Percentiles rank a stretch among this genome's conserved stretches.
These are phyloP conservation scores for Botrytis deweyae DNA, from an alignment of 2,329 filamentous ascomycete species.

Conservation along the genomic window DNA sequence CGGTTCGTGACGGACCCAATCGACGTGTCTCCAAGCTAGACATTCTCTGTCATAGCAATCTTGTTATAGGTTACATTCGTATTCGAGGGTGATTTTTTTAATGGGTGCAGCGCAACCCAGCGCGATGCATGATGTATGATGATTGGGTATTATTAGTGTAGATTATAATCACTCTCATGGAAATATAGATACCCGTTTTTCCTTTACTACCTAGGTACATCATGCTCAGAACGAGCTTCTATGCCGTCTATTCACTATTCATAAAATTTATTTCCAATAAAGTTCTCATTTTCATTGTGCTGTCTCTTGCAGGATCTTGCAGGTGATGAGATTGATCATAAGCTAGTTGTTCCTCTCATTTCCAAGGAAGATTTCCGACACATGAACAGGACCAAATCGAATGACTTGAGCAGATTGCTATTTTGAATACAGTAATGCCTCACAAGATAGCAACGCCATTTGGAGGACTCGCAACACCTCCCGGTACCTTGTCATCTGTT, in stretches of 20 bases:
- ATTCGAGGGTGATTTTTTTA: not conserved
- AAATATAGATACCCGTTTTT: not conserved
- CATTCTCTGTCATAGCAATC: not conserved
- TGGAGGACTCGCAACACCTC: conserved; percentile 36
- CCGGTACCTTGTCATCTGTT: conserved; percentile 27
- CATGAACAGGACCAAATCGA: not conserved
- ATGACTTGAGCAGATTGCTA: not conserved
- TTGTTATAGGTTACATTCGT: too few species aligned
- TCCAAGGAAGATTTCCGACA: too few species aligned
- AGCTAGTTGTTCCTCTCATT: not conserved
- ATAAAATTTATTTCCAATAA: not conserved
- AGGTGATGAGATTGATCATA: not conserved
- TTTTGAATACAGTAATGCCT: not conserved
- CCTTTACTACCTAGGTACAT: not conserved
- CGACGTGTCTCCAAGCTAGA: not conserved
- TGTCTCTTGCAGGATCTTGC: too few species aligned
- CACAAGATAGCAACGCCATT: conserved; percentile 38
- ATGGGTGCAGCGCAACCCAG: not conserved
- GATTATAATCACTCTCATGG: not conserved
- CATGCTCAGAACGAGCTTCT: not conserved
- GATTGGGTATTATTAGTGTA: not conserved
- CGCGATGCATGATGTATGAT: not conserved
- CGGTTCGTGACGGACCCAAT: not conserved
- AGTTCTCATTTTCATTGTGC: not conserved
- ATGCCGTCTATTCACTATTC: not conserved